Conservation (phyloP, 331 rosid genomes). For the Quercus phellos region DNA sequence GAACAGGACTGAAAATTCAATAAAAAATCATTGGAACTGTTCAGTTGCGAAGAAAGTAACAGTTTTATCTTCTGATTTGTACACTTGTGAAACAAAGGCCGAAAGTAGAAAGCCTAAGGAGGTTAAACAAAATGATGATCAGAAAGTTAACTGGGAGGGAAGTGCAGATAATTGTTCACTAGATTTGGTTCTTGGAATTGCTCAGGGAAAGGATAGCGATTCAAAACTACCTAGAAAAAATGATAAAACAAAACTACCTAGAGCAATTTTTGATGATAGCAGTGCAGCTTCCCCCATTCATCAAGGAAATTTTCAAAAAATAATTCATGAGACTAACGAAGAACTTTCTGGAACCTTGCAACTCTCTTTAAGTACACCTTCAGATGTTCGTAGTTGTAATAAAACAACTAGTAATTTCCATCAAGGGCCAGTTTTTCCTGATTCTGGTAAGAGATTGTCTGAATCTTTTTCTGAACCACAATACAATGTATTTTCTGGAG, state of each 20-base stretch:
- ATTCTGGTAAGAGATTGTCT: neutral
- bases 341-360: neutral
- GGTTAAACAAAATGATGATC: slow-evolving; percentile 3
- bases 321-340: neutral
- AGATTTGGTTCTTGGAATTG: slow-evolving; percentile 7
- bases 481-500: neutral
- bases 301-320: neutral
- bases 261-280: neutral
- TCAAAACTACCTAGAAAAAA: neutral
- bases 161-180: neutral
- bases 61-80: neutral
- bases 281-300: neutral
- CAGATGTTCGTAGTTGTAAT: neutral
- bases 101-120: neutral
- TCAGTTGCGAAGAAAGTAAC: slow-evolving; percentile 27
- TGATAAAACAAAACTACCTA: neutral
- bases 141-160: neutral
- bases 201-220: neutral
- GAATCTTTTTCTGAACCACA: neutral
- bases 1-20: slow-evolving; percentile 41
- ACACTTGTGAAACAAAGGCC: neutral
- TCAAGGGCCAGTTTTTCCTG: neutral
- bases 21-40: slow-evolving; percentile 45
- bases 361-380: neutral
- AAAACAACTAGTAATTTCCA: neutral